These are phyloP conservation scores for Saccharomycopsis fermentans DNA, from an alignment of 805 yeast species.

Conservation along the genomic window DNA sequence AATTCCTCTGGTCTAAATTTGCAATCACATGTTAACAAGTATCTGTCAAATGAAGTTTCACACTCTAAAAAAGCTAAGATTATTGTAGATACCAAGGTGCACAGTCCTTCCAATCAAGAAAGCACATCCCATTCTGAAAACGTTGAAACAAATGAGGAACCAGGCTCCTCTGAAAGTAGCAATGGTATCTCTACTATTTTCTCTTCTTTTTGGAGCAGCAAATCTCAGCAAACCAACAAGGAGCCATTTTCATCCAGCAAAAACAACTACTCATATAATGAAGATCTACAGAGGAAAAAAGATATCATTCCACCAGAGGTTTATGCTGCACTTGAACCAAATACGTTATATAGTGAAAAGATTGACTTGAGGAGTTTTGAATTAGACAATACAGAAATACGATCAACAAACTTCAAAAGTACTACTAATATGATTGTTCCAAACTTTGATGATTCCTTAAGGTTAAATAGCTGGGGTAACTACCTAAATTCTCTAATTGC, in stretches of 20 bases:
- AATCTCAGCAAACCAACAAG: background rate
- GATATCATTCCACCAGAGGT: background rate
- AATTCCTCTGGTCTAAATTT: background rate
- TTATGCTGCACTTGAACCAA: slow-evolving; percentile 2
- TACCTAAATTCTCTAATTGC: background rate
- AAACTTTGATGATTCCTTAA: slow-evolving; percentile 12
- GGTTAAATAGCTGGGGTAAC: background rate
- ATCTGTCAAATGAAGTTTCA: background rate
- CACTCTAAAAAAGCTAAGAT: background rate
- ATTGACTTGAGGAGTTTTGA: background rate
- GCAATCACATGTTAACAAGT: background rate
- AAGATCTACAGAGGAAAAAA: background rate
- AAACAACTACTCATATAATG: background rate
- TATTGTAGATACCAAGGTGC: background rate
- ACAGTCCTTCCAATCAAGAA: too few relatives aligned
- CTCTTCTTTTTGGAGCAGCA: background rate
- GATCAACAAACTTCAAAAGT: background rate
- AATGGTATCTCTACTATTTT: background rate
- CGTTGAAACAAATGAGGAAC: background rate
- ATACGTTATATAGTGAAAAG: slow-evolving; percentile 10
- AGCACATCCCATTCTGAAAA: background rate
- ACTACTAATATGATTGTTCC: slow-evolving; percentile 13
- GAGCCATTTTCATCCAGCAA: background rate
- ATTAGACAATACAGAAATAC: background rate
- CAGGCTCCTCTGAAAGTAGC: background rate